Evolutionary conservation across 2,329 filamentous ascomycete genomes (phyloP), one percentile per base, ranked within the genome.

Genomic region (Trichophyton verrucosum): DNA sequence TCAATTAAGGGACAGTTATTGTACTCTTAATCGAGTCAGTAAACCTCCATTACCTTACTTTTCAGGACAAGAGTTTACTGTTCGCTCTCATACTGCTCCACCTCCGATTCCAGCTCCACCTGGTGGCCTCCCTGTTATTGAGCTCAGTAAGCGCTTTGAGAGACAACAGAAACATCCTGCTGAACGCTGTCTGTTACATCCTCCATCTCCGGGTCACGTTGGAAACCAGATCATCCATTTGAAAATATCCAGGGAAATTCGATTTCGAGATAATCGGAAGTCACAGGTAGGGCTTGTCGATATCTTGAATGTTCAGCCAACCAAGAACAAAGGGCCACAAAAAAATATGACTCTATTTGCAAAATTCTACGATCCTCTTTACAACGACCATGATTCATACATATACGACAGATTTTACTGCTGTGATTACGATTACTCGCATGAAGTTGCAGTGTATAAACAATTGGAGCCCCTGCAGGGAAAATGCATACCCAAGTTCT

Each of bases 341-440:
- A n/a, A n/a, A 17, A 44, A 44, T 17, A 44, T n/a, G 15, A 44
- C 40, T 44, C n/a, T 42, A 4, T 22, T 58, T 8, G 56, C 56
- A 5, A 58, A 58, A 42, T 42, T 58, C 7, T 58, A 58, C 15
- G 56, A 58, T 22, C 56, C 56, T 24, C 56, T 58, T 58, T 42
- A 58, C 24, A 22, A 24, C n/a, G 56, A 58, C 33, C 56, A 40
- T 40, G 56, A 42, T 22, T 8, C 20, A n/a, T 11, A 42, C 11
- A 13, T 24, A 38, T 42, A 24, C 44, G 7, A 36, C 36, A 11
- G 3, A 11, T 44, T 58, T 58, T 20, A 20, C 33, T n/a, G n/a
- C 13, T 8, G 15, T n/a, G 40, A 44, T 44, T 44, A n/a, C 40
- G n/a, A 17, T 15, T 20, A 44, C n/a, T 44, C 40, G 40, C 15